Conservation (phyloP, 2,329 filamentous ascomycete species). For the Cordyceps cateniannulata region DNA sequence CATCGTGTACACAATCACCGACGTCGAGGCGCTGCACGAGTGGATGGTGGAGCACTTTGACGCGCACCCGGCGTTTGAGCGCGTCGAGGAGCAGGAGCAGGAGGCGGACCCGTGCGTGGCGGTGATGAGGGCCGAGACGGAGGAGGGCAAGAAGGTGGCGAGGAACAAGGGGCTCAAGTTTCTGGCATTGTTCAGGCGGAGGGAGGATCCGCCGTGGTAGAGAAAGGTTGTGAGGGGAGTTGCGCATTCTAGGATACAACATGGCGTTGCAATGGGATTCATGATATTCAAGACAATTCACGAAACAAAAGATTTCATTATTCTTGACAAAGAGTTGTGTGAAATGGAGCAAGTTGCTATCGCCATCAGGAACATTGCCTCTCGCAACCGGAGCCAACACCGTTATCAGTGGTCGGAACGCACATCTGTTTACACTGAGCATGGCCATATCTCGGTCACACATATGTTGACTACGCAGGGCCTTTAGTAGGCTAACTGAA, state of each 20-base stretch:
- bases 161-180: slow-evolving; percentile 88
- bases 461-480: too few species aligned
- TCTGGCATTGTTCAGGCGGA: slow-evolving; percentile 77
- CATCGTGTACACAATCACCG: slow-evolving; percentile 91
- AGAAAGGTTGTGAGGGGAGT: too few species aligned
- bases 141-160: slow-evolving; percentile 95
- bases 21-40: slow-evolving; percentile 85
- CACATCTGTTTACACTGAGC: too few species aligned
- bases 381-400: too few species aligned
- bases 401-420: too few species aligned
- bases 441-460: too few species aligned
- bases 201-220: slow-evolving; percentile 74
- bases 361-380: too few species aligned
- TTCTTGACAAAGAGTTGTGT: not conserved
- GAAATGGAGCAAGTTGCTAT: too few species aligned
- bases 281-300: not conserved
- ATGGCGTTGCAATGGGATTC: not conserved
- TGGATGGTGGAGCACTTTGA: slow-evolving; percentile 92
- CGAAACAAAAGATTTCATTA: not conserved
- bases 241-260: not conserved
- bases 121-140: slow-evolving; percentile 77
- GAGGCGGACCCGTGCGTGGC: slow-evolving; percentile 64
- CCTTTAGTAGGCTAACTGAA: too few species aligned
- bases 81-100: slow-evolving; percentile 61
- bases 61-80: slow-evolving; percentile 70